Percentiles rank a stretch among this genome's conserved stretches.
Evolutionary conservation across 306 rosid genomes (phyloP).

Genomic region (Fragaria vesca): DNA sequence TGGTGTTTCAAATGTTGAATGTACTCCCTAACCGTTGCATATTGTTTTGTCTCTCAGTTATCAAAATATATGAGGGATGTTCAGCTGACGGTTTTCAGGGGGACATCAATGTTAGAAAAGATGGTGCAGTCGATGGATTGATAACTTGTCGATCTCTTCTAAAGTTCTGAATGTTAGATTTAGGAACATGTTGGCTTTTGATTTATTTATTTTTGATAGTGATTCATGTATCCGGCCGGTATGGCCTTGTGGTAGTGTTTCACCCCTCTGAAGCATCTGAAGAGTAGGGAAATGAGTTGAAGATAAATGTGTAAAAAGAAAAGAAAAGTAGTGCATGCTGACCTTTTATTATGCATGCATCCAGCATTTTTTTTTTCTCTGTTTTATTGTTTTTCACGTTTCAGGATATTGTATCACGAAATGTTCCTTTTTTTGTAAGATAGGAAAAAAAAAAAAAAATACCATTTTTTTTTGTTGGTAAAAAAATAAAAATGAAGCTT

Average conservation of each 20-base stretch:
- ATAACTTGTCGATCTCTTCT: neutral
- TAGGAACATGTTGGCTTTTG: neutral
- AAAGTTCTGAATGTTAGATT: neutral
- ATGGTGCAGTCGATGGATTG: conserved; percentile 43
- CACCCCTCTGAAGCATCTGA: conserved; percentile 13
- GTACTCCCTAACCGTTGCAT: neutral
- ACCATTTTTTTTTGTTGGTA: neutral
- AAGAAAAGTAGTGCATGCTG: conserved; percentile 56
- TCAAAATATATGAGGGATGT: conserved; percentile 75
- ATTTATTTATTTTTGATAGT: conserved; percentile 30
- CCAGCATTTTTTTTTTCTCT: neutral
- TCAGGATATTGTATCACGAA: neutral
- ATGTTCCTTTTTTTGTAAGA: neutral
- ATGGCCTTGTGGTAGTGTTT: neutral
- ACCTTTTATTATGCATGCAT: conserved; percentile 63
- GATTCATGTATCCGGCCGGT: neutral
- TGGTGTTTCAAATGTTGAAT: neutral
- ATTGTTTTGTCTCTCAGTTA: conserved; percentile 46
- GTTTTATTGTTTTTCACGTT: conserved; percentile 15
- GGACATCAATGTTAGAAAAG: conserved; percentile 96
- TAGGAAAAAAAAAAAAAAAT: neutral
- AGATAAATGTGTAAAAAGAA: conserved; percentile 21
- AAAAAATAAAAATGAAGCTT: neutral
- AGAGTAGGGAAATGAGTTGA: neutral
- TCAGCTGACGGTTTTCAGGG: conserved; percentile 88